Percentiles rank a stretch among this genome's conserved stretches.
These are phyloP conservation scores for Solanum etuberosum DNA, from an alignment of 257 asterid species.

Conservation along the genomic window DNA sequence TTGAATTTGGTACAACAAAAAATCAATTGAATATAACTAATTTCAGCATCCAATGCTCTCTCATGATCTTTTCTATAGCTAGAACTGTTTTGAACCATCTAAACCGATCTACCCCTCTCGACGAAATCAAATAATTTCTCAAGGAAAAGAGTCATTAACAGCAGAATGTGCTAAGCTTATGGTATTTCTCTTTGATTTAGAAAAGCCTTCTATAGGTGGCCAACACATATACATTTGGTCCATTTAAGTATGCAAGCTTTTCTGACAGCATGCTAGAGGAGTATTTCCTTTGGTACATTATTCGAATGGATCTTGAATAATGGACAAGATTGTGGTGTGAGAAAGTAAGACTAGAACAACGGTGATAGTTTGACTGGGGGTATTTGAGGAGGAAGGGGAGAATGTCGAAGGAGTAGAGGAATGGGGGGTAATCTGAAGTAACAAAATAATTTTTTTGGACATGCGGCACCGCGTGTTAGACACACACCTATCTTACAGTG, in stretches of 20 bases:
- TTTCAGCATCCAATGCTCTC: neutral
- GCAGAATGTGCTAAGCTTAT: neutral
- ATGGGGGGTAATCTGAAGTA: neutral
- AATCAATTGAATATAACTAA: neutral
- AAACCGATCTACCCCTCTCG: neutral
- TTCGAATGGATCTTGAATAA: neutral
- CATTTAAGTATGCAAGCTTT: neutral
- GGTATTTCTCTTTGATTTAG: neutral
- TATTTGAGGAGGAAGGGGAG: neutral
- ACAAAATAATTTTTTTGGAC: neutral
- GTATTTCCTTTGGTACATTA: neutral
- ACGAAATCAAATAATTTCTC: neutral
- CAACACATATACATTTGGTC: neutral
- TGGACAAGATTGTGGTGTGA: neutral
- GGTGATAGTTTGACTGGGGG: neutral
- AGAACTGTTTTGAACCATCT: neutral
- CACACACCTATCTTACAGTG: neutral
- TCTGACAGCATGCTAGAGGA: neutral
- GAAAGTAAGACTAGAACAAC: neutral
- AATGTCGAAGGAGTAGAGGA: neutral
- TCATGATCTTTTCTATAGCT: neutral
- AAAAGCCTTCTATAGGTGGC: neutral
- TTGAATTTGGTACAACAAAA: neutral
- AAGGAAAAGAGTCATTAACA: neutral
- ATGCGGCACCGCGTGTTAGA: neutral